phyloP scores from a whole-genome alignment of 176 grass and related monocot genomes.

The Phoenix roebelenii region DNA sequence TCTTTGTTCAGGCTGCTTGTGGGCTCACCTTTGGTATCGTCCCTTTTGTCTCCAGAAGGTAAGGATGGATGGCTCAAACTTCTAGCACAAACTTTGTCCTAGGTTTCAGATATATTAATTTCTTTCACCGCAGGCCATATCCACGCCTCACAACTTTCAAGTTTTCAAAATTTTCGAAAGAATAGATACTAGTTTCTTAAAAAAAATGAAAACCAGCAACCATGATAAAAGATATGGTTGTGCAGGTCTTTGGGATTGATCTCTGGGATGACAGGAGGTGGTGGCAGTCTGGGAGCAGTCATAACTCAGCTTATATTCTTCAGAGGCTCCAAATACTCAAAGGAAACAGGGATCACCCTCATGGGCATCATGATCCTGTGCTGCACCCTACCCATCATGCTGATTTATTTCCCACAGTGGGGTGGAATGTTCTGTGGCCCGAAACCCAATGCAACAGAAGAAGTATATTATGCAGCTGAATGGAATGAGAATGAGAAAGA shows the following conservation, averaged over 20 bases:
- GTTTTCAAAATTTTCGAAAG: too few relatives aligned
- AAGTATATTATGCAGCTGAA: slow-evolving; percentile 65
- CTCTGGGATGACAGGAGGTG: slow-evolving; percentile 80
- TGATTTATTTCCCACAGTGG: slow-evolving; percentile 87
- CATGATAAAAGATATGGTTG: too few relatives aligned
- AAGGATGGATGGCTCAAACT: neutral
- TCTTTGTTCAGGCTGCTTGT: slow-evolving; percentile 76
- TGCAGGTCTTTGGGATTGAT: slow-evolving; percentile 65
- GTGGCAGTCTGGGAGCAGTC: slow-evolving; percentile 82
- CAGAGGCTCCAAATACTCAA: slow-evolving; percentile 48
- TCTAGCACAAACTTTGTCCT: too few relatives aligned
- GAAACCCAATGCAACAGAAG: slow-evolving; percentile 23
- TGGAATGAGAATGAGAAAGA: slow-evolving; percentile 53
- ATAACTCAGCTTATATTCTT: slow-evolving; percentile 91
- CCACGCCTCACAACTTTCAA: too few relatives aligned
- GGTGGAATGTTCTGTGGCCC: slow-evolving; percentile 48
- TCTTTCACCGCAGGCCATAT: too few relatives aligned
- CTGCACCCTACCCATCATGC: slow-evolving; percentile 52
- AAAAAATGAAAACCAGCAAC: too few relatives aligned
- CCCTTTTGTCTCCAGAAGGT: slow-evolving; percentile 69
- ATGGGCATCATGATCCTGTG: slow-evolving; percentile 92
- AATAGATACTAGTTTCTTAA: too few relatives aligned
- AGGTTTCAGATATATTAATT: too few relatives aligned
- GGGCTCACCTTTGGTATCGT: slow-evolving; percentile 84
- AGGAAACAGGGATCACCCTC: slow-evolving; percentile 74